Evolutionary conservation across 2,329 filamentous ascomycete species (phyloP).

Genomic region (Aspergillus vadensis): DNA sequence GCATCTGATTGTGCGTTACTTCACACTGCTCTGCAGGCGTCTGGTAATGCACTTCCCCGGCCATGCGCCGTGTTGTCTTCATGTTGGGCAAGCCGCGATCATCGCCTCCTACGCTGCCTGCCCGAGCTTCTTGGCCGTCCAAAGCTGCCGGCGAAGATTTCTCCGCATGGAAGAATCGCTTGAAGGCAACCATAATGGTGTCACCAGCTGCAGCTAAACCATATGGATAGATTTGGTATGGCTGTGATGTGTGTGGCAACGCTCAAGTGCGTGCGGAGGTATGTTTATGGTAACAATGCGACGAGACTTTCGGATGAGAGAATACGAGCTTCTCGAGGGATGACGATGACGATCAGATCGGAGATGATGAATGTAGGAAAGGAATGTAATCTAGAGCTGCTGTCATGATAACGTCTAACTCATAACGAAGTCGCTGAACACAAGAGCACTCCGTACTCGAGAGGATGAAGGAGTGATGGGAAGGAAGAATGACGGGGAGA

Average conservation of each 20-base stretch:
- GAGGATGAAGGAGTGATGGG: not conserved
- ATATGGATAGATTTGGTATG: not conserved
- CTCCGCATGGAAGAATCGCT: conserved; percentile 37
- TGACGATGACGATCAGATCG: not conserved
- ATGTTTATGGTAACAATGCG: not conserved
- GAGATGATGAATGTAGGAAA: not conserved
- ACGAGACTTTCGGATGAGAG: not conserved
- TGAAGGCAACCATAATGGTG: conserved; percentile 36
- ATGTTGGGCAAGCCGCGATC: conserved; percentile 18
- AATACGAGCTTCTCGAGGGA: not conserved
- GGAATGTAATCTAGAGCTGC: not conserved
- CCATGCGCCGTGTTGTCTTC: conserved; percentile 23
- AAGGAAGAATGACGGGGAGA: conserved; percentile 1
- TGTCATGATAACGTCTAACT: conserved; percentile 14
- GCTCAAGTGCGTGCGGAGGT: not conserved
- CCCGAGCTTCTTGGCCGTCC: conserved; percentile 12
- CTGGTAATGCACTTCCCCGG: conserved; percentile 37
- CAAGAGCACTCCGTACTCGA: not conserved
- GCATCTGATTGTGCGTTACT: conserved; percentile 39
- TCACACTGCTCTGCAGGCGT: conserved; percentile 45
- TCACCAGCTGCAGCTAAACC: not conserved
- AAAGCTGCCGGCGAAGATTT: conserved; percentile 20
- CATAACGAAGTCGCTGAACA: not conserved
- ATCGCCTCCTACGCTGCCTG: conserved; percentile 1
- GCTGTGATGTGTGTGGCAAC: not conserved